Percentiles rank a stretch among this genome's conserved stretches.
Evolutionary conservation across 345 rosid genomes (phyloP).

Genomic region (Salix suchowensis): DNA sequence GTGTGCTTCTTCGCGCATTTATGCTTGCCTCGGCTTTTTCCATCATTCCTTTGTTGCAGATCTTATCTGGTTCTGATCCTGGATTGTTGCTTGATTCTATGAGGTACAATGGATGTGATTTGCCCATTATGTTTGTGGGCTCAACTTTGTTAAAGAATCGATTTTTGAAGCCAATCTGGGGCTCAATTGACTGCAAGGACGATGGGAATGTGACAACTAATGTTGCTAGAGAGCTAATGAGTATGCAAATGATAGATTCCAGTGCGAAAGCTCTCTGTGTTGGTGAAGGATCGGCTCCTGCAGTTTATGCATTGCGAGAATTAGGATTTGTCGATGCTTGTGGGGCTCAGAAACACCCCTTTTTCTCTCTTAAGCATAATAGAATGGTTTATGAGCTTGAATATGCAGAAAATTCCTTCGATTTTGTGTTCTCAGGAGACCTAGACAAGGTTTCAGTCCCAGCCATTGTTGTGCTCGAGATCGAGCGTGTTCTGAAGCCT

Average conservation of each 20-base stretch:
- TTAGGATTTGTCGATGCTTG: slow-evolving; percentile 50
- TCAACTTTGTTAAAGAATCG: slow-evolving; percentile 23
- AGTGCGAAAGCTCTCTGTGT: slow-evolving; percentile 64
- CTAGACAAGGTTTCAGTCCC: slow-evolving; percentile 58
- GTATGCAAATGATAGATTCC: slow-evolving; percentile 41
- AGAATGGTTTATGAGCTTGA: slow-evolving; percentile 50
- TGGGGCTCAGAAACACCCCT: slow-evolving; percentile 44
- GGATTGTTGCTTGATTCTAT: slow-evolving; percentile 23
- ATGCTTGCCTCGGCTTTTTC: slow-evolving; percentile 50
- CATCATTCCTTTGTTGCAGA: slow-evolving; percentile 48
- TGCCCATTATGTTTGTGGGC: slow-evolving; percentile 29
- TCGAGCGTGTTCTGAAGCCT: slow-evolving; percentile 72
- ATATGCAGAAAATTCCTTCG: slow-evolving; percentile 61
- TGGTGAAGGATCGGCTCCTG: slow-evolving; percentile 60
- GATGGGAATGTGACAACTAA: slow-evolving; percentile 39
- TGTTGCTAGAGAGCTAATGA: slow-evolving; percentile 53
- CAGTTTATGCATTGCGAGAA: slow-evolving; percentile 47
- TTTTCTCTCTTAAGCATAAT: slow-evolving; percentile 60
- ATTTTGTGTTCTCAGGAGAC: slow-evolving; percentile 65
- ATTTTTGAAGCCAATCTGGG: slow-evolving; percentile 45
- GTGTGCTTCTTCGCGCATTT: slow-evolving; percentile 56
- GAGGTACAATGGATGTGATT: slow-evolving; percentile 37
- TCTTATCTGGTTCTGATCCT: slow-evolving; percentile 37
- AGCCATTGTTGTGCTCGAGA: slow-evolving; percentile 73
- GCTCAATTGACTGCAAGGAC: slow-evolving; percentile 44